Evolutionary conservation across 441 rosid genomes (phyloP).

Genomic region (Euphorbia celastroides): DNA sequence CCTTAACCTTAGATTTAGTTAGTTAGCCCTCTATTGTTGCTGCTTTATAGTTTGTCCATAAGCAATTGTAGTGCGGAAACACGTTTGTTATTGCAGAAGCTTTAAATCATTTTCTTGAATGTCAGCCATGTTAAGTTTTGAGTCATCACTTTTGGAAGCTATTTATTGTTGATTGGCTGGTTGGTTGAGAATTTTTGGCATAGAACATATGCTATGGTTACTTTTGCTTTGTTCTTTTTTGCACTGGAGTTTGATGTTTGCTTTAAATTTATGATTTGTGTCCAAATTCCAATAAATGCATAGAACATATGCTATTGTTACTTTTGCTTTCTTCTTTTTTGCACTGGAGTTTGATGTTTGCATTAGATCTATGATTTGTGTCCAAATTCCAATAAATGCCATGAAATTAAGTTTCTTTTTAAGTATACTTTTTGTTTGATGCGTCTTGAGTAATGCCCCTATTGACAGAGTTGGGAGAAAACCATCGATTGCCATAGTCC

Average conservation of each 20-base stretch:
- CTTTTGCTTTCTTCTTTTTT: too few species aligned
- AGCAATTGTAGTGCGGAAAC: neutral
- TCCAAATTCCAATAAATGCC: neutral
- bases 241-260: neutral
- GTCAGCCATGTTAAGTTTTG: neutral
- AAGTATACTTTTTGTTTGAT: neutral
- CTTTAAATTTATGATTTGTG: neutral
- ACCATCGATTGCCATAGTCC: constrained; percentile 93
- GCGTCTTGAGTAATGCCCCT: constrained; percentile 10
- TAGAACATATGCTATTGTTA: too few species aligned
- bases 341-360: neutral
- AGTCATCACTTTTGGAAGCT: neutral
- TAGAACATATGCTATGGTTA: neutral
- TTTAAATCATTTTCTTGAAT: too few species aligned
- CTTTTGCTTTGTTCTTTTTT: too few species aligned
- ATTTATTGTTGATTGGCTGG: neutral
- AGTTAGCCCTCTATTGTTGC: neutral
- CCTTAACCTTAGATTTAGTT: neutral
- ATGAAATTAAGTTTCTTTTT: neutral
- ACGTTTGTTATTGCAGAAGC: neutral
- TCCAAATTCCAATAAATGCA: neutral
- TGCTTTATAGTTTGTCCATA: neutral
- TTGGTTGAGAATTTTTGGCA: constrained; percentile 1
- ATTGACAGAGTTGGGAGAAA: constrained; percentile 84
- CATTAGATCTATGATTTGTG: too few species aligned